Base-by-base conservation (phyloP, 148 eudicot genomes). In the Vaccinium corymbosum region DNA sequence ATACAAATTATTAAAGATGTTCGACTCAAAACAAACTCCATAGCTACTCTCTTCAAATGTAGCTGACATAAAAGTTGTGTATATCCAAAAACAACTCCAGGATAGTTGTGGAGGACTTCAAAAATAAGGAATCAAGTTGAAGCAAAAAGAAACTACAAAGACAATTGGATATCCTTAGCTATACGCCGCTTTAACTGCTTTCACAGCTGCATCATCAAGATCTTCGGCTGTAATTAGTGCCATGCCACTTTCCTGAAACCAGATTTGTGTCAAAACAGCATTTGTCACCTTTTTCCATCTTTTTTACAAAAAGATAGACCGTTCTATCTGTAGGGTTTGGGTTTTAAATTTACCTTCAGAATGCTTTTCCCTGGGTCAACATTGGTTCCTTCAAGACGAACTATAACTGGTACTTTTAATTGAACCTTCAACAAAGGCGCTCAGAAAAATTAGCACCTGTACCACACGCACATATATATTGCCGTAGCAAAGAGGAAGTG, bases 371-470 rank as follows among this genome's bases (percentile, higher is more conserved):
- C 99, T 84, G 92, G 95, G 84, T 97, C 99, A 42, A 97, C 99
- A 84, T 97, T 97, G 78, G 99, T 94, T n/a, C 99, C 99, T 88
- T 97, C 99, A 81, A 97, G 98, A 46, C 98, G 94, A 78, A 97
- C 99, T 79, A 97, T 89, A 48, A 94, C 92, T 7, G 98, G 97
- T 66, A 97, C 99, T 89, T 93, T 93, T 86, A 97, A 71, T 64
- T 93, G 87, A 86, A 97, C 99, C 99, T 94, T 64, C 0, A 88
- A 76, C 16, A 77, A 78, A 75, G 7, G 22, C 80, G 62, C 29
- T 16, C 29, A 73, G 32, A 80, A 80, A 48, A 57, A 80, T 85
- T 59, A 72, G 72, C 46, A 50, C 27, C 55, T n/a, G 64, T 70
- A 52, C 52, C 27, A 82, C 59, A 50, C 52, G 38, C 20, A 55